Evolutionary conservation across 495 filamentous ascomycete species (phyloP).

Genomic region (Neurospora sp.): DNA sequence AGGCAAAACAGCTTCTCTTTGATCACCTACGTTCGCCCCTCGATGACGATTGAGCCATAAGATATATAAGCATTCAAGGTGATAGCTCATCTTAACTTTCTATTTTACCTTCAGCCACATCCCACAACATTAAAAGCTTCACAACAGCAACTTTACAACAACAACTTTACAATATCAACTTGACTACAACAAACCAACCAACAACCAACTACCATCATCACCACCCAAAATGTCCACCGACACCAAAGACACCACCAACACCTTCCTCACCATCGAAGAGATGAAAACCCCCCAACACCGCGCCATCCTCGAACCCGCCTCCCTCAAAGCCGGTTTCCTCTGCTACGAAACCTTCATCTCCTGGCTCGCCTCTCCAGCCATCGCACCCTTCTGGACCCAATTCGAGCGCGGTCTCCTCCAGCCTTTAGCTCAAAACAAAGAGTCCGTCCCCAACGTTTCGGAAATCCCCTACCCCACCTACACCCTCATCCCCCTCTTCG

Average conservation of each 20-base stretch:
- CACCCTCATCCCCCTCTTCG: background rate
- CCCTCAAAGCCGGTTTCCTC: background rate
- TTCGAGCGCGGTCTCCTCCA: background rate
- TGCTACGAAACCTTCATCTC: background rate
- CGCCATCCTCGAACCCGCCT: background rate
- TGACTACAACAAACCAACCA: background rate
- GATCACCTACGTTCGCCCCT: background rate
- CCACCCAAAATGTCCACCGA: background rate
- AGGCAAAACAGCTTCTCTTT: background rate
- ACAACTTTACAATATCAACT: background rate
- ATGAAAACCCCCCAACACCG: background rate
- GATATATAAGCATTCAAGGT: background rate
- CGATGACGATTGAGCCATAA: background rate
- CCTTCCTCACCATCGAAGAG: background rate
- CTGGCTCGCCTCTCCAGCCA: background rate
- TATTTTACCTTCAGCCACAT: background rate
- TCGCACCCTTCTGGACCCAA: background rate
- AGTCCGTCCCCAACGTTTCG: background rate
- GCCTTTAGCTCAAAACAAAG: background rate
- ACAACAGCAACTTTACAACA: background rate
- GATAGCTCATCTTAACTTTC: background rate
- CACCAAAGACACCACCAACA: background rate
- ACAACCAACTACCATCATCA: background rate
- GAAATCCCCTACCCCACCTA: background rate
- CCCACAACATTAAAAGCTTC: background rate